Evolutionary conservation across 192 early-diverging fungal species (phyloP).

Genomic region (Physocladia obscura): DNA sequence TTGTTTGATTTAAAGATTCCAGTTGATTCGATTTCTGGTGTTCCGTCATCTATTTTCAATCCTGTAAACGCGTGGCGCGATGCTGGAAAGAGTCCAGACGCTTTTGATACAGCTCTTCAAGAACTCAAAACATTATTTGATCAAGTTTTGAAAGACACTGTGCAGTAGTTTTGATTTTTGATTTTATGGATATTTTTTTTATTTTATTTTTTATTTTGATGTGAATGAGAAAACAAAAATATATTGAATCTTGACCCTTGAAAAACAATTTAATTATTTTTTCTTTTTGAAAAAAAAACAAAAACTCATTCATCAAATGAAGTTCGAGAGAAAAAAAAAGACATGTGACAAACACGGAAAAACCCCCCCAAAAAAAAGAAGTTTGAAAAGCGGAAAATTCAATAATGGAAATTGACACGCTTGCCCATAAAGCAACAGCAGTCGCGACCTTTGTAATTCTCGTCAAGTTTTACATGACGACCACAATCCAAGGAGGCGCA

Average conservation of each 20-base stretch:
- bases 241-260: not conserved
- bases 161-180: not conserved
- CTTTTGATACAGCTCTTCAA: not conserved
- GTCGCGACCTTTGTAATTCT: slow-evolving; percentile 12
- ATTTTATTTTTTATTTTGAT: not conserved
- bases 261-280: too few species aligned
- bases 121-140: slow-evolving; percentile 10
- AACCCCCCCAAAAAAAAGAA: not conserved
- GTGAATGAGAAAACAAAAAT: too few species aligned
- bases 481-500: slow-evolving; percentile 26
- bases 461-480: slow-evolving; percentile 26
- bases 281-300: not conserved
- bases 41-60: slow-evolving; percentile 74
- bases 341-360: not conserved
- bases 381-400: too few species aligned
- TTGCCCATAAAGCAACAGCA: slow-evolving; percentile 11
- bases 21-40: slow-evolving; percentile 54
- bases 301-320: not conserved
- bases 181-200: not conserved
- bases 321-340: not conserved
- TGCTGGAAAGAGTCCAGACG: slow-evolving; percentile 49
- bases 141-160: not conserved
- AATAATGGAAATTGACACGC: not conserved
- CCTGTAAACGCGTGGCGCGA: slow-evolving; percentile 70
- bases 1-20: slow-evolving; percentile 88